phyloP scores from a whole-genome alignment of 1,284 basidiomycete species.

The Moniliella sp. region DNA sequence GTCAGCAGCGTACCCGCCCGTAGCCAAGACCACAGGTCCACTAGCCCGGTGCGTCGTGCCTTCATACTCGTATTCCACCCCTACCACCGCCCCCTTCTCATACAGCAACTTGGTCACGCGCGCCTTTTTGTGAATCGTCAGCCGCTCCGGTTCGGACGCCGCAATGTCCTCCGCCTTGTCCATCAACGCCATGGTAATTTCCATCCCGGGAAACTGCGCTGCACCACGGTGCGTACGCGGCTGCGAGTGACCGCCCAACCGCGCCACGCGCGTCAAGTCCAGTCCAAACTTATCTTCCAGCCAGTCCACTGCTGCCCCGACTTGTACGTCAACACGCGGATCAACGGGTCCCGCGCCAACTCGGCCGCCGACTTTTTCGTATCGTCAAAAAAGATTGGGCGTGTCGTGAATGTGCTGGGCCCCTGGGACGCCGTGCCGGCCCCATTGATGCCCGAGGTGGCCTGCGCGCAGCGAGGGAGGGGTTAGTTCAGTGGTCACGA shows the following conservation, averaged over 20 bases:
- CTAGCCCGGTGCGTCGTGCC: conserved; percentile 61
- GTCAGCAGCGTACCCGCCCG: conserved; percentile 90
- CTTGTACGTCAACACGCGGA: conserved; percentile 74
- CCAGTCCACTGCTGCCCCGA: conserved; percentile 96
- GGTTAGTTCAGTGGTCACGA: no score
- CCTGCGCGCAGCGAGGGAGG: no score
- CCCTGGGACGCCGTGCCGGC: conserved; percentile 18
- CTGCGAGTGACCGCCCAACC: conserved; percentile 80
- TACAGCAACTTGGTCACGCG: conserved; percentile 44
- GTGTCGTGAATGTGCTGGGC: conserved; percentile 22
- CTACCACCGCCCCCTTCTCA: conserved; percentile 51
- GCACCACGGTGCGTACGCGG: conserved; percentile 81
- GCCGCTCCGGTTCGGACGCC: conserved; percentile 58
- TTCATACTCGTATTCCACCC: conserved; percentile 61
- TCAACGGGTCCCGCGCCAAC: conserved; percentile 86
- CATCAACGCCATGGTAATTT: conserved; percentile 57
- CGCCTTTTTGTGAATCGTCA: conserved; percentile 69
- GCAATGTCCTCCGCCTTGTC: conserved; percentile 55
- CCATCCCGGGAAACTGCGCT: conserved; percentile 38
- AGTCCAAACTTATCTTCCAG: conserved; percentile 43
- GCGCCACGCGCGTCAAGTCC: conserved; percentile 80
- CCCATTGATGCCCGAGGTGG: conserved; percentile 27
- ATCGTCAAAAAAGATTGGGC: conserved; percentile 58
- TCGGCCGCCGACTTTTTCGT: conserved; percentile 68
- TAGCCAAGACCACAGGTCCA: conserved; percentile 85